Base-by-base conservation (phyloP, 1,139 yeast species). In the Meyerozyma carpophila region DNA sequence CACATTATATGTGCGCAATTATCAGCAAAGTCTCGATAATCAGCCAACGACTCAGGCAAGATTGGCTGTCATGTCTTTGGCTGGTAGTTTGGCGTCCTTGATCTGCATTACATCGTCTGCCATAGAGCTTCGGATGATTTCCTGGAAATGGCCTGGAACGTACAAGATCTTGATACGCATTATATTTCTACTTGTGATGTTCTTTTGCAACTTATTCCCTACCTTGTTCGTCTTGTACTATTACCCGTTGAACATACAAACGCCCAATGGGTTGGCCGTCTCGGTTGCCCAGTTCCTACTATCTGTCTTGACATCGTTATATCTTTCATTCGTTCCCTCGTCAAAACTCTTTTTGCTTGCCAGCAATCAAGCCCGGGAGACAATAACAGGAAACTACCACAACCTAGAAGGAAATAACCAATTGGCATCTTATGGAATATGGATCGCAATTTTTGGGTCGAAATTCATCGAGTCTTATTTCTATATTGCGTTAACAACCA, bases 271-370 rank as follows among this genome's bases (percentile, higher is more conserved):
- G 47, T 56, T 37, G 18, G 56, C 63, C 0, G 49, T 79, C 8
- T 58, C 82, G 0, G 55, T 67, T 3, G 36, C 61, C 4, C 84
- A 79, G 47, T 75, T 81, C 47, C 62, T 74, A 0, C 47, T 85
- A 25, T 84, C 95, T 1, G 48, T 85, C 0, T 18, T 77, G 0
- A 81, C 91, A 0, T 77, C 85, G 1, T 41, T 81, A 0, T 82
- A 81, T 57, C 75, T 86, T 52, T 69, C 91, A 0, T 63, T 79
- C 34, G 53, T 53, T 18, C 74, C 82, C 49, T 64, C 1, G 44
- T 75, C 31, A 73, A 84, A 0, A 42, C 74, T 0, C 28, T 68
- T 2, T 59, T 72, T 3, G 75, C 77, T 27, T n/a, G 0, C 48
- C 53, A 24, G 44, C 49, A 2, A 29, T 45, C 3, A 55, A 48